These are phyloP conservation scores for Claviceps humidiphila DNA, from an alignment of 2,329 filamentous ascomycete species.

Conservation along the genomic window DNA sequence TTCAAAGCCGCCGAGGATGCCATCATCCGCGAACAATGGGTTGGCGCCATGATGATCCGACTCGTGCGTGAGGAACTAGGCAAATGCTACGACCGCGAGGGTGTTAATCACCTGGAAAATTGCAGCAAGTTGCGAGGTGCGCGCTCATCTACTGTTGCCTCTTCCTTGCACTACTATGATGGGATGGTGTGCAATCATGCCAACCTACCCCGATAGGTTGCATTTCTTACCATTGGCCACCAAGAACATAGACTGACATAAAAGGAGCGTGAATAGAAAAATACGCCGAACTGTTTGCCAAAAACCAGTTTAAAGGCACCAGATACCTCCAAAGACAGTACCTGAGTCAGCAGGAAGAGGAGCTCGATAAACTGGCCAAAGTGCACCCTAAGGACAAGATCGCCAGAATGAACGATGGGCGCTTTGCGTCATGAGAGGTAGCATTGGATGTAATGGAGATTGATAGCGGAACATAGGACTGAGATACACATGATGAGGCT, in stretches of 20 bases:
- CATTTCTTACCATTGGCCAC: not conserved
- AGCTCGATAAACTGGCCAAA: constrained; percentile 24
- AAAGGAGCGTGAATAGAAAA: constrained; percentile 39
- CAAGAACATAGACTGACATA: not conserved
- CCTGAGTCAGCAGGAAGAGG: constrained; percentile 37
- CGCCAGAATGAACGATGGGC: constrained; percentile 23
- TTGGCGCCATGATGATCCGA: constrained; percentile 77
- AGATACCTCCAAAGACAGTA: constrained; percentile 72
- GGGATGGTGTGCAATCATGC: too few species aligned
- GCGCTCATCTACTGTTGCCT: not conserved
- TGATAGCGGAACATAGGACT: not conserved
- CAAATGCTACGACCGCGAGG: constrained; percentile 76
- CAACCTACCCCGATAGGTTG: too few species aligned
- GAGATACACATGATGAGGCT: not conserved
- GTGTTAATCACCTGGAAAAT: constrained; percentile 81
- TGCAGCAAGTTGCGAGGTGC: constrained; percentile 68
- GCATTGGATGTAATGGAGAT: not conserved
- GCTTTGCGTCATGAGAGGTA: constrained; percentile 17
- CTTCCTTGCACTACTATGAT: not conserved
- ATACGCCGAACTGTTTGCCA: constrained; percentile 65
- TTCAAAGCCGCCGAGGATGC: constrained; percentile 76
- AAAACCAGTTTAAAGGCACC: constrained; percentile 66
- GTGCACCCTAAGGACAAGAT: constrained; percentile 27
- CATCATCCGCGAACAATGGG: constrained; percentile 77
- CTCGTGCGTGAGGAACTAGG: constrained; percentile 70